Evolutionary conservation across 2,329 filamentous ascomycete genomes (phyloP).

Genomic region (Fusarium palustre): DNA sequence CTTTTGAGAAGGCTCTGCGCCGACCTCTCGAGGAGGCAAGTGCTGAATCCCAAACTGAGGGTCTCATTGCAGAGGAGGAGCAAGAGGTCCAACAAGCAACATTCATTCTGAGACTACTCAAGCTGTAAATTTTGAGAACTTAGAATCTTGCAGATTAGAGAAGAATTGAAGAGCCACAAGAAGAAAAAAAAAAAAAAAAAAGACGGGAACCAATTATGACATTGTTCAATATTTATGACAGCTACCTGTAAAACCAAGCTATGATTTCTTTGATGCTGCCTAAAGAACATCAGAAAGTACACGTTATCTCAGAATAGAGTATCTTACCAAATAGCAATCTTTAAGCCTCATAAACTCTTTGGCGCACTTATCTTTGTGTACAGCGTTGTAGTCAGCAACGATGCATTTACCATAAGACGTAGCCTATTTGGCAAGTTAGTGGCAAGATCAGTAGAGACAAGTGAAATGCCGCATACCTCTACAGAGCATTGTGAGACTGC

Average conservation of each 20-base stretch:
- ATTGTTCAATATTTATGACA: conserved; percentile 11
- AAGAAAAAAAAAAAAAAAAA: conserved; percentile 17
- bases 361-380: conserved; percentile 90
- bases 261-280: conserved; percentile 47
- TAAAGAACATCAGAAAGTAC: conserved; percentile 27
- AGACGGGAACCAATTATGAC: conserved; percentile 16
- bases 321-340: conserved; percentile 83
- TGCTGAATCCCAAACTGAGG: conserved; percentile 40
- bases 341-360: conserved; percentile 88
- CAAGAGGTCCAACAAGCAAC: conserved; percentile 87
- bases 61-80: conserved; percentile 81
- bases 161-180: conserved; percentile 1
- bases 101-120: conserved; percentile 80
- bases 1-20: conserved; percentile 82
- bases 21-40: conserved; percentile 72
- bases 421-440: conserved; percentile 65
- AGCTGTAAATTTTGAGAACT: conserved; percentile 63
- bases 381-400: conserved; percentile 86
- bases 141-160: conserved; percentile 7
- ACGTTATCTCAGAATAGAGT: background rate
- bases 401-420: conserved; percentile 92
- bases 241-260: conserved; percentile 5
- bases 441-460: background rate
- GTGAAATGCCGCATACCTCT: conserved; percentile 57
- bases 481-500: conserved; percentile 67